These are phyloP conservation scores for Anacardium occidentale DNA, from an alignment of 345 rosid genomes.

Conservation along the genomic window DNA sequence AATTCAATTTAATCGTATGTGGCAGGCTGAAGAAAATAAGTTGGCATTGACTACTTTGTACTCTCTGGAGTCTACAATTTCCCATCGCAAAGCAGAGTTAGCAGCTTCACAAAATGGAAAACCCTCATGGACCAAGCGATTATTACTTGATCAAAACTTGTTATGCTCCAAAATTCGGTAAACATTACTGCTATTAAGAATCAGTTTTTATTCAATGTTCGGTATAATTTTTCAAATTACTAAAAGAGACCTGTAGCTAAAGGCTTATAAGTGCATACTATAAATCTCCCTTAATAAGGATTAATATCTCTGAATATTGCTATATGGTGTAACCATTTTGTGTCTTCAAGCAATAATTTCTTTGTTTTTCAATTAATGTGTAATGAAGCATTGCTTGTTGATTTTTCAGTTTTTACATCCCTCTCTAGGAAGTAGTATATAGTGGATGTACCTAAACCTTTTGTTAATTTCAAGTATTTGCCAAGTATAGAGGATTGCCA, in stretches of 20 bases:
- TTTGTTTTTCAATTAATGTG: too few species aligned
- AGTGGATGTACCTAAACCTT: too few species aligned
- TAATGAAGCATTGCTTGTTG: too few species aligned
- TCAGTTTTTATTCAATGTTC: background rate
- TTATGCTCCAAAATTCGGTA: slow-evolving; percentile 6
- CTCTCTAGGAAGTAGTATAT: too few species aligned
- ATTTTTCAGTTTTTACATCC: too few species aligned
- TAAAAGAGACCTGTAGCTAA: too few species aligned
- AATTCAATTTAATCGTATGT: slow-evolving; percentile 1
- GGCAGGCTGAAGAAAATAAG: slow-evolving; percentile 51
- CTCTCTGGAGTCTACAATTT: slow-evolving; percentile 66
- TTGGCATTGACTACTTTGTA: slow-evolving; percentile 63
- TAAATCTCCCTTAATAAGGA: too few species aligned
- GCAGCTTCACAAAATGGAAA: slow-evolving; percentile 52
- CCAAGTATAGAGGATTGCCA: background rate
- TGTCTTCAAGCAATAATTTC: too few species aligned
- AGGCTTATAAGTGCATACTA: too few species aligned
- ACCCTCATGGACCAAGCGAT: slow-evolving; percentile 68
- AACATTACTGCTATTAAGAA: background rate
- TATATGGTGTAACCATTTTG: too few species aligned
- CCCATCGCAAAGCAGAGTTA: slow-evolving; percentile 63
- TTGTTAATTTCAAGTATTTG: background rate
- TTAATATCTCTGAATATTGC: too few species aligned
- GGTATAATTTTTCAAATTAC: background rate
- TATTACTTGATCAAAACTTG: background rate